Evolutionary conservation across 2,329 filamentous ascomycete genomes (phyloP).

Genomic region (Rosellinia necatrix): DNA sequence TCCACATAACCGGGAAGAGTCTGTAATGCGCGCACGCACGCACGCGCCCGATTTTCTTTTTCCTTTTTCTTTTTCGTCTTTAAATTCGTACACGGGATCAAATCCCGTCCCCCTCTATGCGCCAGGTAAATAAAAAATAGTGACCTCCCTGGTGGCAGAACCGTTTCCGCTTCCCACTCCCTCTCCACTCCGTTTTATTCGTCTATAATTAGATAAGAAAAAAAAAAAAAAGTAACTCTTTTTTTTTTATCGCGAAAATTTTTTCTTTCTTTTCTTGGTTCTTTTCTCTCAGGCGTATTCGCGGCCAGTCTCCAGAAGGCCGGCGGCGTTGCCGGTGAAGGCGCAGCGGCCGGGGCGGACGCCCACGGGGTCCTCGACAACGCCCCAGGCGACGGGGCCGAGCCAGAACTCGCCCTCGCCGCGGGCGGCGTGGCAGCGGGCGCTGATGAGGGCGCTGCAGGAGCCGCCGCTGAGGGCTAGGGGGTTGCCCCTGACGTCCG

Average conservation of each 20-base stretch:
- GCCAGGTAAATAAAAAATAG: too few relatives aligned
- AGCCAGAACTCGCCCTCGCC: slow-evolving; percentile 42
- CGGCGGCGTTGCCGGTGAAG: slow-evolving; percentile 45
- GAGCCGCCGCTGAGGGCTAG: slow-evolving; percentile 52
- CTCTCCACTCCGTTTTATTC: too few relatives aligned
- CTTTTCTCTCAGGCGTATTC: slow-evolving; percentile 43
- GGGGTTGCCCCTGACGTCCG: slow-evolving; percentile 51
- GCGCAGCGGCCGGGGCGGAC: slow-evolving; percentile 49
- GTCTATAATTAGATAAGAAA: too few relatives aligned
- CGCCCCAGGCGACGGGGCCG: slow-evolving; percentile 51
- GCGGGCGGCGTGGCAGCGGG: slow-evolving; percentile 49
- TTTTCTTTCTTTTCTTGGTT: neutral
- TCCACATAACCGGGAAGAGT: too few relatives aligned
- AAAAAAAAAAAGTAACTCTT: too few relatives aligned
- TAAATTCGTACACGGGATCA: too few relatives aligned
- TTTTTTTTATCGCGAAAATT: neutral
- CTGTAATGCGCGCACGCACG: too few relatives aligned
- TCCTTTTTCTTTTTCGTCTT: neutral
- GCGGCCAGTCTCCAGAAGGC: slow-evolving; percentile 42
- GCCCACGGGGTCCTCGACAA: slow-evolving; percentile 47
- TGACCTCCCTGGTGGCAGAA: too few relatives aligned
- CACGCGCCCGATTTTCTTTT: neutral
- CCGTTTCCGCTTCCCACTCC: too few relatives aligned
- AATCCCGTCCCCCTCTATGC: too few relatives aligned
- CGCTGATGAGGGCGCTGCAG: slow-evolving; percentile 58